phyloP scores from a whole-genome alignment of 176 grass and related monocot genomes.

The Coix lacrymajobi region DNA sequence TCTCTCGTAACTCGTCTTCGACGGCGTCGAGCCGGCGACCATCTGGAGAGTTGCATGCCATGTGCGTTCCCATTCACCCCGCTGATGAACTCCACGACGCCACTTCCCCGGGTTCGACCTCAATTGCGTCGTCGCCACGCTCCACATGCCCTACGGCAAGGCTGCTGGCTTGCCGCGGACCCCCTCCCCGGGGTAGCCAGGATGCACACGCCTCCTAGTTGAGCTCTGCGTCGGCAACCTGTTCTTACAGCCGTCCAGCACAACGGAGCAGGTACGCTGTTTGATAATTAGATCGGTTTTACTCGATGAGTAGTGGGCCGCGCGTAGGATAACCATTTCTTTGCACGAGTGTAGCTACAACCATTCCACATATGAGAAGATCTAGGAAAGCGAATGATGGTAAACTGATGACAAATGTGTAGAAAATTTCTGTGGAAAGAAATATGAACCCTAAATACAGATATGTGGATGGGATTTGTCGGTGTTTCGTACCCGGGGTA shows the following conservation, averaged over 20 bases:
- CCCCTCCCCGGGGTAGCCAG: background rate
- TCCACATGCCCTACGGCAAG: background rate
- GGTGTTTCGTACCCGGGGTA: too few relatives aligned
- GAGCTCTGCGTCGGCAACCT: background rate
- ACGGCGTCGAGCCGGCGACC: background rate
- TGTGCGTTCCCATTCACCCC: background rate
- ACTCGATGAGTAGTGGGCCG: background rate
- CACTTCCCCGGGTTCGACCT: background rate
- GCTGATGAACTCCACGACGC: background rate
- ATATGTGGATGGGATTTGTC: too few relatives aligned
- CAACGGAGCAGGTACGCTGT: background rate
- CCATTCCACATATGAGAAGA: background rate
- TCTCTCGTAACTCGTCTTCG: too few relatives aligned
- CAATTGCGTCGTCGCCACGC: background rate
- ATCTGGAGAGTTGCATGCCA: background rate
- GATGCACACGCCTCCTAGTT: background rate
- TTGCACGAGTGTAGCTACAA: too few relatives aligned
- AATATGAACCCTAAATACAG: background rate
- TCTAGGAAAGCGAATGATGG: background rate
- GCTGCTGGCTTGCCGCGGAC: too few relatives aligned
- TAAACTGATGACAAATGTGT: background rate
- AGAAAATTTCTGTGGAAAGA: background rate
- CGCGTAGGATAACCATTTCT: too few relatives aligned
- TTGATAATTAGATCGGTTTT: background rate
- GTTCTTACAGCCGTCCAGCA: background rate